Conservation (phyloP, 176 grass and related monocot genomes). For the Triticum monococcum region DNA sequence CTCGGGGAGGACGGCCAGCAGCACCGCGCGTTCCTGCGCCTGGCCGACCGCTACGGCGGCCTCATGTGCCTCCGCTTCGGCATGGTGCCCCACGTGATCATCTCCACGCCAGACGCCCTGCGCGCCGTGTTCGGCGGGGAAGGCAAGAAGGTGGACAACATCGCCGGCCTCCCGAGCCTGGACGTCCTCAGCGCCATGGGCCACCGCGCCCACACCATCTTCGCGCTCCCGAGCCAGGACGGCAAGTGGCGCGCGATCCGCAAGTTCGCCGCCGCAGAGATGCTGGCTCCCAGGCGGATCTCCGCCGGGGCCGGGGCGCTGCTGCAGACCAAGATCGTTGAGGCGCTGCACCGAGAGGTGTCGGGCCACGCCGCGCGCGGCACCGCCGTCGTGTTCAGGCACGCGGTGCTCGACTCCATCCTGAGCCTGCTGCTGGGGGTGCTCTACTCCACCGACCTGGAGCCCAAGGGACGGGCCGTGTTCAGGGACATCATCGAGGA, state of each 20-base stretch:
- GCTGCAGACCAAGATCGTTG: neutral
- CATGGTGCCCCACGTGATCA: constrained; percentile 1
- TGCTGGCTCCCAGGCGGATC: neutral
- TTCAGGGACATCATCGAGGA: constrained; percentile 18
- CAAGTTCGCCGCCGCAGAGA: constrained; percentile 5
- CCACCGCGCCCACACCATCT: neutral
- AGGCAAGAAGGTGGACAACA: neutral
- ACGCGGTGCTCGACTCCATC: constrained; percentile 20
- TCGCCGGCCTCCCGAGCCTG: neutral
- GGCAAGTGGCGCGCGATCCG: neutral
- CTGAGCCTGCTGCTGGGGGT: constrained; percentile 26
- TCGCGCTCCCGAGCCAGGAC: neutral
- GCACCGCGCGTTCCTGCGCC: neutral
- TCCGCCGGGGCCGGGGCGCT: neutral
- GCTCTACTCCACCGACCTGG: constrained; percentile 32
- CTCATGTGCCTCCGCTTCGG: constrained; percentile 9
- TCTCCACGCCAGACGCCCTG: neutral
- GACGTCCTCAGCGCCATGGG: neutral
- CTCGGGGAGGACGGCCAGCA: neutral
- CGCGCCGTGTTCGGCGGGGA: neutral
- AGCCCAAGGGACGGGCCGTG: neutral
- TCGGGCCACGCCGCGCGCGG: neutral
- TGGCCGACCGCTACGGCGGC: neutral
- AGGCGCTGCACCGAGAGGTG: neutral
- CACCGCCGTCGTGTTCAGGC: neutral